Evolutionary conservation across 306 rosid genomes (phyloP).

Genomic region (Herpetospermum pedunculosum): DNA sequence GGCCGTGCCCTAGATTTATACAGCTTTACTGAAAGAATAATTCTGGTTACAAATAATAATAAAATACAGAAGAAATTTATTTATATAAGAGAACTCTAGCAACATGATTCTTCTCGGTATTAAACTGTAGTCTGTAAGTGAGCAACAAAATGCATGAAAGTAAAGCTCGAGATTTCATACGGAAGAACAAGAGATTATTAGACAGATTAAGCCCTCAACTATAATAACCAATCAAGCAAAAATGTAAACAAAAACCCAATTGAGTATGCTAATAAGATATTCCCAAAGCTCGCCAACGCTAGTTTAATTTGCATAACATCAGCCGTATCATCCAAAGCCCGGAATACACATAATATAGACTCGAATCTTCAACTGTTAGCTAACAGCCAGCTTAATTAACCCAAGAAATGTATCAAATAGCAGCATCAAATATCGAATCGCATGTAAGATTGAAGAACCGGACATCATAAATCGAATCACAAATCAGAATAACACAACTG

Average conservation of each 20-base stretch:
- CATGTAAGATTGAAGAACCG: not conserved
- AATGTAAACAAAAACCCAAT: not conserved
- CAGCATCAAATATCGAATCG: not conserved
- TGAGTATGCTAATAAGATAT: not conserved
- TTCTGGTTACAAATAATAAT: not conserved
- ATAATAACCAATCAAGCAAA: not conserved
- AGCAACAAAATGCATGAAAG: not conserved
- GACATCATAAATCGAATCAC: not conserved
- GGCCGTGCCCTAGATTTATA: not conserved
- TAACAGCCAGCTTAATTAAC: not conserved
- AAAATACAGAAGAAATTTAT: not conserved
- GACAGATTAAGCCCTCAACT: not conserved
- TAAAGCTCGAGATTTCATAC: not conserved
- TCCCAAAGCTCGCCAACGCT: not conserved
- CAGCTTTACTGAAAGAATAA: not conserved
- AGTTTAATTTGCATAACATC: not conserved
- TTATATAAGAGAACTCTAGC: not conserved
- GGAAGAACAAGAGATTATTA: not conserved
- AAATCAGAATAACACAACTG: not conserved
- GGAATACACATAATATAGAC: not conserved
- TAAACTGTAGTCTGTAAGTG: not conserved
- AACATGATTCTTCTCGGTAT: not conserved
- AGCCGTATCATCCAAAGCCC: not conserved
- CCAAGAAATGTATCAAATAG: not conserved
- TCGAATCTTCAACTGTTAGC: not conserved